Conservation (phyloP, 345 rosid species). For the Linum trigynum region DNA sequence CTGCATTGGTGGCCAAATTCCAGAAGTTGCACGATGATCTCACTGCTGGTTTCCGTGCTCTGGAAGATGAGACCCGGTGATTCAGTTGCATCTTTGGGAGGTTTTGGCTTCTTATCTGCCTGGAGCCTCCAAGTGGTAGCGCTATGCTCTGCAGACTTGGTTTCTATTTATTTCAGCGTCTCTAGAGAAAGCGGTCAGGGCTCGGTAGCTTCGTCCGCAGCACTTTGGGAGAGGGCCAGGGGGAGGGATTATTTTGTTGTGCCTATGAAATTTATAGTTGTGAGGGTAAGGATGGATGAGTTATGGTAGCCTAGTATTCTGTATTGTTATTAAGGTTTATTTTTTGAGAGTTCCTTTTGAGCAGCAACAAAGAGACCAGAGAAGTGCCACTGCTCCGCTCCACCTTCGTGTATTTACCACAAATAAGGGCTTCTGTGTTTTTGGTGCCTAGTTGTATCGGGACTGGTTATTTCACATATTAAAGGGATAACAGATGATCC, state of each 20-base stretch:
- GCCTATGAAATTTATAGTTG: slow-evolving; percentile 5
- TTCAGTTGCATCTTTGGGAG: slow-evolving; percentile 1
- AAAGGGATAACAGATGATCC: too few species aligned
- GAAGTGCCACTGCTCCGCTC: slow-evolving; percentile 5
- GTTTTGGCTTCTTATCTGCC: not conserved
- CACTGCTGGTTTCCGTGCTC: slow-evolving; percentile 83
- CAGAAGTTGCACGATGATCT: slow-evolving; percentile 77
- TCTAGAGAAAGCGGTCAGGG: slow-evolving; percentile 4
- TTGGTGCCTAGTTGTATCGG: not conserved
- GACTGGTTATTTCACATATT: not conserved
- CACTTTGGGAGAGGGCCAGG: slow-evolving; percentile 1
- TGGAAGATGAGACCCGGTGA: slow-evolving; percentile 96
- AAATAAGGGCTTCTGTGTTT: not conserved
- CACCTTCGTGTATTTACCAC: not conserved
- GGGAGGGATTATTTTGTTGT: not conserved
- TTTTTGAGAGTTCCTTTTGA: not conserved
- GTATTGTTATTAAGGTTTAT: not conserved
- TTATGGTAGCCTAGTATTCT: slow-evolving; percentile 12
- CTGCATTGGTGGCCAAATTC: slow-evolving; percentile 72
- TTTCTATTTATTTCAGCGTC: not conserved
- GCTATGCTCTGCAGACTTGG: not conserved
- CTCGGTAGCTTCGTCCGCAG: slow-evolving; percentile 6
- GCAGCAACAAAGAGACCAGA: slow-evolving; percentile 4
- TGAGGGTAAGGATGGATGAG: slow-evolving; percentile 12
- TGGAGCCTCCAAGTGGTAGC: not conserved